A percentile compares a stretch with the other conserved stretches of the same genome.
These are phyloP conservation scores for Trypanosoma brucei DNA, from an alignment of 208 protist species.

Conservation along the genomic window DNA sequence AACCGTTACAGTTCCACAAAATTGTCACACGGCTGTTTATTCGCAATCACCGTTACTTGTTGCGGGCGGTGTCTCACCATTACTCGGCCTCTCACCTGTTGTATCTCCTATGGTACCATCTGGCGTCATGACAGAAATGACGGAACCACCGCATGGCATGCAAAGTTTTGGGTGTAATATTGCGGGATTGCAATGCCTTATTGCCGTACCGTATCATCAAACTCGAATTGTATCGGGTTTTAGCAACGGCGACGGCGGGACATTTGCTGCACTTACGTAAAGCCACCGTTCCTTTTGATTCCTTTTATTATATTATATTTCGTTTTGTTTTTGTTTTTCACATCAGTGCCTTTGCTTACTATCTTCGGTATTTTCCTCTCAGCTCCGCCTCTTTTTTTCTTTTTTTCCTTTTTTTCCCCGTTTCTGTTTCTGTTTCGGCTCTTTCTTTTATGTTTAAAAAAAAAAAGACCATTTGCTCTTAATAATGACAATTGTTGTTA, in stretches of 20 bases:
- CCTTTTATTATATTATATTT: neutral
- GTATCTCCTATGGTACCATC: neutral
- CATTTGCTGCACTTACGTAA: conserved; percentile 5
- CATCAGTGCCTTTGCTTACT: neutral
- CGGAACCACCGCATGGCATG: neutral
- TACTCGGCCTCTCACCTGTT: neutral
- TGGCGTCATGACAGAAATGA: neutral
- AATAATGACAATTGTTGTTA: no score
- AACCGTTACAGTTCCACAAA: neutral
- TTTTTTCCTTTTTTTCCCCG: no score
- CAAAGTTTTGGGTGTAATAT: neutral
- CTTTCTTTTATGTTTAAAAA: no score
- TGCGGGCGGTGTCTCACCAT: neutral
- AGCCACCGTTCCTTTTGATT: neutral
- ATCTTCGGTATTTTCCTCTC: no score
- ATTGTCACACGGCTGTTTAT: neutral
- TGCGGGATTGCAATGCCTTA: neutral
- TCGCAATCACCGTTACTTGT: neutral
- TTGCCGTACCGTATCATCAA: neutral
- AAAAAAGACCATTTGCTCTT: no score
- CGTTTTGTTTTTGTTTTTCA: neutral
- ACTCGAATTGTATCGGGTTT: neutral
- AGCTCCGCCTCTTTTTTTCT: no score
- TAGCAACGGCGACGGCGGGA: neutral
- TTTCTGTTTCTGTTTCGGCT: no score